Conservation (phyloP, 140 eudicot genomes). For the Cichorium intybus region DNA sequence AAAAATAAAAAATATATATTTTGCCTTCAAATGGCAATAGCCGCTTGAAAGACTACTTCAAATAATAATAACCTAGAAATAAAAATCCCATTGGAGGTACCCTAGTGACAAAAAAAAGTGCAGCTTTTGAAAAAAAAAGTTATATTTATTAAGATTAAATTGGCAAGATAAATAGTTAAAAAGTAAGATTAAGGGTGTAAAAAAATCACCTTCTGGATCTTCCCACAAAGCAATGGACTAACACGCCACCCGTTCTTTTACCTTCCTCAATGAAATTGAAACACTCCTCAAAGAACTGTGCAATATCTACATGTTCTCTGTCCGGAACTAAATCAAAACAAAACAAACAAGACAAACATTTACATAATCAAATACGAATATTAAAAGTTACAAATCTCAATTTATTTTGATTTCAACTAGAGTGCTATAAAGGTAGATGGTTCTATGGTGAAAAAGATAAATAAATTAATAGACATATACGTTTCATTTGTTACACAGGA, state of each 20-base stretch:
- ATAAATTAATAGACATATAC: not conserved
- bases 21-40: too few relatives aligned
- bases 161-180: not conserved
- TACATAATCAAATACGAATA: not conserved
- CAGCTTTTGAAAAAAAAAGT: too few relatives aligned
- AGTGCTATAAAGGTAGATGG: too few relatives aligned
- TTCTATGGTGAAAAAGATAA: not conserved
- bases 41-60: too few relatives aligned
- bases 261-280: slow-evolving; percentile 75
- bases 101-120: too few relatives aligned
- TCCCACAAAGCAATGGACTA: slow-evolving; percentile 91
- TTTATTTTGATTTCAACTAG: not conserved
- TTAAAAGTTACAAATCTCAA: not conserved
- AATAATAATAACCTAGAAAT: too few relatives aligned
- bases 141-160: too few relatives aligned
- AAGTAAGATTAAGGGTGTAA: not conserved
- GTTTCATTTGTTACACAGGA: too few relatives aligned
- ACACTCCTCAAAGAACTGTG: slow-evolving; percentile 71
- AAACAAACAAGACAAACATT: not conserved
- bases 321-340: slow-evolving; percentile 59
- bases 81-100: too few relatives aligned
- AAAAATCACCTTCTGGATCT: slow-evolving; percentile 74
- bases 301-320: slow-evolving; percentile 45
- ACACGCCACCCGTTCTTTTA: slow-evolving; percentile 54
- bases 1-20: too few relatives aligned